Base-by-base conservation (phyloP, 352 stramenopile genomes). In the Thalassiosira mediterranea region DNA sequence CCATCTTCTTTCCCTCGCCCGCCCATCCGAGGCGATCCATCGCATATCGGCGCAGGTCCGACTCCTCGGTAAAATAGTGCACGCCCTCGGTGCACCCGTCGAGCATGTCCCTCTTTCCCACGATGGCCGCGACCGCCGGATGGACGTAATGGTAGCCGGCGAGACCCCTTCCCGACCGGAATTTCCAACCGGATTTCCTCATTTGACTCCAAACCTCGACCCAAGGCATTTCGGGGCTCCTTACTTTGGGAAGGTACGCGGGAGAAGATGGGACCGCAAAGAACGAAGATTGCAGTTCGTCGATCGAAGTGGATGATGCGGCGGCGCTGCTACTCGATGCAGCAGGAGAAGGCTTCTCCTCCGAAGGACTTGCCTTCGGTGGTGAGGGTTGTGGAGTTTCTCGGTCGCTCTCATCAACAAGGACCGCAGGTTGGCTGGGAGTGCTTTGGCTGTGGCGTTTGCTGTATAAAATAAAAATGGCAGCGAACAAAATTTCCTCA, bases 51-150 rank as follows among this genome's bases (percentile, higher is more conserved):
- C 38, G 53, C 29, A 75, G 21, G 5, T 58, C 29, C 2, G 38
- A 21, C 54, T 75, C 65, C 15, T 42, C 40, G 49, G 42, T 48
- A 23, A 75, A 75, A 51, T 75, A 75, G 34, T 75, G 52, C 15
- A 67, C 49, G 7, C 65, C 65, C 48, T 75, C 56, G 26, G 13
- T 32, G 42, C 54, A 61, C 31, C 19, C 25, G 15, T 17, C 0
- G 26, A 68, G 19, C 31, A 75, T 57, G n/a, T 75, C 54, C 23
- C 7, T 19, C 21, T 75, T 75, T 29, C 28, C 60, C 53, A 75
- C 42, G 2, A 25, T 25, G 38, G 54, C 65, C 11, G 19, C 56
- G n/a, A n/a, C n/a, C 10, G 11, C 34, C 23, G 65, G 32, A 53
- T 75, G 40, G 19, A 68, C 19, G 19, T 62, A 75, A 26, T 34